Evolutionary conservation across 1,284 basidiomycete species (phyloP).

Genomic region (Sparassis latifolia): DNA sequence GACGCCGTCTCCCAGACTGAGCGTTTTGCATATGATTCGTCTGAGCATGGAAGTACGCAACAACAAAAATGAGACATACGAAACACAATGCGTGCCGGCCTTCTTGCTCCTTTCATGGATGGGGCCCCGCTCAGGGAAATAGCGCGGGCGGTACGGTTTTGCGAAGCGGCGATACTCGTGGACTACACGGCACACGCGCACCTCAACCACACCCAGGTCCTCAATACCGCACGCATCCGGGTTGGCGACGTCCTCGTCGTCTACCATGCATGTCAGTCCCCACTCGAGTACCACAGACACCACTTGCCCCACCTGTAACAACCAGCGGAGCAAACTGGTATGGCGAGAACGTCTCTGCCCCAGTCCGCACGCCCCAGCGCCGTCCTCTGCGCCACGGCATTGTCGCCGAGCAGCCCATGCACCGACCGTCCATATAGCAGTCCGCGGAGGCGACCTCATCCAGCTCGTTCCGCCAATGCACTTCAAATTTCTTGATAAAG

Average conservation of each 20-base stretch:
- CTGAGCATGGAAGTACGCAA: too few relatives aligned
- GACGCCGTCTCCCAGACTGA: neutral
- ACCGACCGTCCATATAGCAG: constrained; percentile 8
- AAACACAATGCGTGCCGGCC: constrained; percentile 12
- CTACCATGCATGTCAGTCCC: neutral
- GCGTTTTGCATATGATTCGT: too few relatives aligned
- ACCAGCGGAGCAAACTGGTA: constrained; percentile 6
- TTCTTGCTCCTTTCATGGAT: constrained; percentile 20
- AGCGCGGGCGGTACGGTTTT: neutral
- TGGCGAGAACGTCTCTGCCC: neutral
- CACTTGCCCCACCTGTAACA: constrained; percentile 1
- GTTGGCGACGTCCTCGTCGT: constrained; percentile 5
- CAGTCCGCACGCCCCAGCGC: constrained; percentile 1
- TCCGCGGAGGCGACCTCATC: constrained; percentile 1
- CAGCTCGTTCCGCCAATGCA: constrained; percentile 4
- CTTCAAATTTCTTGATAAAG: neutral
- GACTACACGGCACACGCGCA: constrained; percentile 1
- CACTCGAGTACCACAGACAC: neutral
- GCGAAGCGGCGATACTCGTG: neutral
- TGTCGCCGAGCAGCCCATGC: constrained; percentile 2
- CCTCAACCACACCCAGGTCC: constrained; percentile 5
- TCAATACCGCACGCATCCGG: constrained; percentile 3
- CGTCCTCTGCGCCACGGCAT: constrained; percentile 1
- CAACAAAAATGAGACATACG: constrained; percentile 4
- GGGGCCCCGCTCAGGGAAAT: constrained; percentile 6